Percentiles rank a stretch among this genome's conserved stretches.
Conservation (phyloP, 2,329 filamentous ascomycete genomes). For the Neophaeococcomyces mojaviensis region DNA sequence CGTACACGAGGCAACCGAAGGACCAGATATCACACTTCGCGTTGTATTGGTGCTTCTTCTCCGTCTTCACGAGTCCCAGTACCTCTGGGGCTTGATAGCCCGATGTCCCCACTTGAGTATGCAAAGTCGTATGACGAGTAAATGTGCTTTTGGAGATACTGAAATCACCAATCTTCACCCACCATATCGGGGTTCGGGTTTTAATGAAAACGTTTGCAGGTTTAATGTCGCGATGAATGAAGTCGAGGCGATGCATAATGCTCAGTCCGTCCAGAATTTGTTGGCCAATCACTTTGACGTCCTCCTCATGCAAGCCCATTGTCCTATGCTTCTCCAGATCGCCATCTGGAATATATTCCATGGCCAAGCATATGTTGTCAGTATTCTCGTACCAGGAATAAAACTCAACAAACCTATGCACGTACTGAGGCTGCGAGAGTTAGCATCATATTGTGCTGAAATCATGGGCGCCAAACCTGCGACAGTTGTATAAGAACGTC, state of each 20-base stretch:
- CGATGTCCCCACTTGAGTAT: no score
- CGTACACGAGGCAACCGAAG: no score
- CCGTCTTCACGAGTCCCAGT: no score
- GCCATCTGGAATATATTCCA: constrained; percentile 33
- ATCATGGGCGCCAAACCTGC: not conserved
- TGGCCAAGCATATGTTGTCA: constrained; percentile 28
- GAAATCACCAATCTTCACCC: constrained; percentile 36
- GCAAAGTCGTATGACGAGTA: no score
- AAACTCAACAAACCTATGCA: constrained; percentile 25
- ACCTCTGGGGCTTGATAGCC: no score
- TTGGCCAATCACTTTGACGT: constrained; percentile 5
- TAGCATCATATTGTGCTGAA: no score
- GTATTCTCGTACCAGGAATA: constrained; percentile 32
- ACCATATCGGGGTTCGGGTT: constrained; percentile 27
- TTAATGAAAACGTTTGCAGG: constrained; percentile 31
- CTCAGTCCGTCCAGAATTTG: constrained; percentile 31
- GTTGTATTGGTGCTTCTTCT: no score
- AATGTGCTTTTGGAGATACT: constrained; percentile 27
- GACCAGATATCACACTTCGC: no score
- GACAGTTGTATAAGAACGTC: constrained; percentile 9
- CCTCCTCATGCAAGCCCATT: constrained; percentile 10
- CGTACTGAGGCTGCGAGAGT: constrained; percentile 11
- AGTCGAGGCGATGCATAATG: constrained; percentile 30
- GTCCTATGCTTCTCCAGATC: constrained; percentile 28
- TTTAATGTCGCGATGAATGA: constrained; percentile 34